phyloP scores from a whole-genome alignment of 2,329 filamentous ascomycete species.

The Penicillium brasilianum region DNA sequence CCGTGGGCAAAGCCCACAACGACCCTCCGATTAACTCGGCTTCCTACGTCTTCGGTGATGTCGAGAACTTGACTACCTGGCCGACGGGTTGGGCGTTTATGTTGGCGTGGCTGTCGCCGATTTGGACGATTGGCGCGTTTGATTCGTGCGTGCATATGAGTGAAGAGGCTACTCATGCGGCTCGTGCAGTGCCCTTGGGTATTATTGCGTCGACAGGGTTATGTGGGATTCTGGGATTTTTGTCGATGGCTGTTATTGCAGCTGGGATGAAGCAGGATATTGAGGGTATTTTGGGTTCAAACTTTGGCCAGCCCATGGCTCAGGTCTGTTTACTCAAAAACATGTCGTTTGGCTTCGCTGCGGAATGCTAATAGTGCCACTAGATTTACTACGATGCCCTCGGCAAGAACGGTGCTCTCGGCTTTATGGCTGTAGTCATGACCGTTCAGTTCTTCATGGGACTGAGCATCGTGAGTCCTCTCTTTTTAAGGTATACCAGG shows the following conservation, averaged over 20 bases:
- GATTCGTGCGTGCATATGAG: conserved; percentile 65
- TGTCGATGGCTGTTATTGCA: conserved; percentile 63
- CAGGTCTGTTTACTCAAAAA: conserved; percentile 38
- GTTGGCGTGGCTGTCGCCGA: conserved; percentile 64
- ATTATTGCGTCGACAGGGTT: conserved; percentile 33
- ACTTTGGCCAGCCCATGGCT: conserved; percentile 65
- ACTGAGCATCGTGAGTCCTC: conserved; percentile 52
- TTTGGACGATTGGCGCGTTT: conserved; percentile 63
- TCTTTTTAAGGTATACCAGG: conserved; percentile 15
- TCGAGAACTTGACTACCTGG: conserved; percentile 64
- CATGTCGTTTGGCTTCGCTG: neutral
- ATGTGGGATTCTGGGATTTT: conserved; percentile 59
- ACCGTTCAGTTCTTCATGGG: conserved; percentile 68
- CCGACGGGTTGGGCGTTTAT: conserved; percentile 64
- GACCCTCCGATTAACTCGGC: conserved; percentile 23
- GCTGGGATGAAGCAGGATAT: conserved; percentile 62
- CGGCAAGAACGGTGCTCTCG: conserved; percentile 63
- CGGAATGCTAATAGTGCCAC: neutral
- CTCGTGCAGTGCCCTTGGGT: conserved; percentile 56
- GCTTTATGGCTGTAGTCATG: conserved; percentile 63
- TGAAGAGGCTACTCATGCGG: conserved; percentile 66
- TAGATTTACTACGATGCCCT: conserved; percentile 66
- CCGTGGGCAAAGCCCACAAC: conserved; percentile 48
- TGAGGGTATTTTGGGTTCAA: conserved; percentile 52
- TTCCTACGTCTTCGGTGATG: conserved; percentile 57